Percentiles rank a stretch among this genome's conserved stretches.
Conservation (phyloP, 768 basidiomycete species). For the Kwoniella sp. region DNA sequence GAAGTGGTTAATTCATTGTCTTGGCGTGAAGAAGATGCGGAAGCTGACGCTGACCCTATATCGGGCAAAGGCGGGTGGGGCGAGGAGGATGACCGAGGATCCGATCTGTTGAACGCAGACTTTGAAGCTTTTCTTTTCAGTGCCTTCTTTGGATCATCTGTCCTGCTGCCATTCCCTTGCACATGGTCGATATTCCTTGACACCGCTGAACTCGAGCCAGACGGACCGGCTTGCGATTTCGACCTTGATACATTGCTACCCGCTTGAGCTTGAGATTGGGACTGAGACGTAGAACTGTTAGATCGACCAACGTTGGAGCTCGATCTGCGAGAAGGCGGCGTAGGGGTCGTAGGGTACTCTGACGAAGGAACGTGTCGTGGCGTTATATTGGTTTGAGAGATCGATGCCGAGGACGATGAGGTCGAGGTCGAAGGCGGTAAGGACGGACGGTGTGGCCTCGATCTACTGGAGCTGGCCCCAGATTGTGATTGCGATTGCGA, state of each 20-base stretch:
- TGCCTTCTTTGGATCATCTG: neutral
- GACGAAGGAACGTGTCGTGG: constrained; percentile 24
- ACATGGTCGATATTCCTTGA: neutral
- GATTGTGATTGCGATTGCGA: constrained; percentile 12
- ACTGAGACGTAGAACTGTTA: neutral
- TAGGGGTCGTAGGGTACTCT: constrained; percentile 47
- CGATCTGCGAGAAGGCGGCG: constrained; percentile 38
- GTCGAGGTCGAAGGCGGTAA: constrained; percentile 24
- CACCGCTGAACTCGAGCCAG: constrained; percentile 9
- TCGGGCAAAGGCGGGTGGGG: neutral
- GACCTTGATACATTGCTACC: neutral
- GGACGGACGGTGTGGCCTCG: constrained; percentile 7
- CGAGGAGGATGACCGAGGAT: constrained; percentile 10
- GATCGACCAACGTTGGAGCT: constrained; percentile 2
- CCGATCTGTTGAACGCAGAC: constrained; percentile 17
- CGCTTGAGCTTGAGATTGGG: neutral
- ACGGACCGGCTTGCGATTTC: constrained; percentile 14
- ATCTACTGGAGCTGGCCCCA: neutral
- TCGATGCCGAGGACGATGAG: neutral
- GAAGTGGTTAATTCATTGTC: constrained; percentile 10
- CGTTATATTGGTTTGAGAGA: constrained; percentile 21
- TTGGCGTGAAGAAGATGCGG: neutral
- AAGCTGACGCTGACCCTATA: neutral
- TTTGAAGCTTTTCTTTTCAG: constrained; percentile 41
- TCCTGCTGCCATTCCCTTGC: neutral